Base-by-base conservation (phyloP, 2,329 filamentous ascomycete genomes). In the Phyllosticta citribraziliensis region DNA sequence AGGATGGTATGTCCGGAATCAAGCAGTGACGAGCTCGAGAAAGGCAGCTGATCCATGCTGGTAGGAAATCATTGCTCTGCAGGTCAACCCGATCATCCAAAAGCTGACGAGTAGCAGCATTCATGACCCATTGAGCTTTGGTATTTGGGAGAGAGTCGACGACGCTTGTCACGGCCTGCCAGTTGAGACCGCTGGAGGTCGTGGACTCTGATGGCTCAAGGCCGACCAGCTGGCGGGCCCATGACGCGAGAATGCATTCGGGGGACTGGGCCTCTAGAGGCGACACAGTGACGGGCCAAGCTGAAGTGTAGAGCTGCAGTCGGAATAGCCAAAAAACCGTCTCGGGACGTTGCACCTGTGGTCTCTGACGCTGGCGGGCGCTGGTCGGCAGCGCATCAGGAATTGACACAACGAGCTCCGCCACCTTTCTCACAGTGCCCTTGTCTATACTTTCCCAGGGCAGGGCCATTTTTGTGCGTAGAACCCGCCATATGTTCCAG, bases 401-500 rank as follows among this genome's bases (percentile, higher is more conserved):
- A 9, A 61, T 30, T 2, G 19, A 22, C 40, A 47, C 9, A 11
- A 61, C 2, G 17, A 9, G 9, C 20, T 50, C 22, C 1, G 30
- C 59, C 11, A 61, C 52, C 52, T 61, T 61, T 5, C 22, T 20
- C 19, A 54, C 24, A 51, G 52, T 50, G 3, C 19, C 27, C 5
- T n/a, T 20, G 20, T 52, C 50, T 10, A 61, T 11, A 12, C 52
- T 52, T 9, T 61, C 47, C 5, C 25, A 17, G 2, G 55, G n/a
- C 3, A 56, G 3, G 27, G 25, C 20, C n/a, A 8, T 10, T 30
- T 30, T 30, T 10, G 9, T 30, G 27, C 27, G 6, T 30, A 61
- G 9, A 12, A 27, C 59, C 27, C 22, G 25, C 59, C 59, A 61
- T n/a, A 61, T 61, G 10, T 47, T 51, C 55, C 59, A 30, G 50